Evolutionary conservation across 2,329 filamentous ascomycete species (phyloP), one percentile per base, ranked within the genome.

Genomic region (Stenocarpella maydis): DNA sequence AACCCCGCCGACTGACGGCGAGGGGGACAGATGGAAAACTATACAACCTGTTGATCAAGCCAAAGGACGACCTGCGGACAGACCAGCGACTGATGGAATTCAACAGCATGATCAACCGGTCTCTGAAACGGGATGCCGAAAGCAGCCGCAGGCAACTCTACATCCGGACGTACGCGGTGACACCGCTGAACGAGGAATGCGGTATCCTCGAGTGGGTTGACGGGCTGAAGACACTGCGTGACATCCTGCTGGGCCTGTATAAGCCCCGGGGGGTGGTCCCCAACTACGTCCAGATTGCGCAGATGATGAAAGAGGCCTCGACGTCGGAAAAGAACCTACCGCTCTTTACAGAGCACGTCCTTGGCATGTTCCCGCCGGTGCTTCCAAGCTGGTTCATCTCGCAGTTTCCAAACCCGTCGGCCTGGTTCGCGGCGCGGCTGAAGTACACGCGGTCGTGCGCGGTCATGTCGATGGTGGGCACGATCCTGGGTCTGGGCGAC

Each of bases 81-180:
- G 97, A 99, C 76, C 95, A 98, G 79, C 93, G 96, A 64, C 89
- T 99, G 24, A 99, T 99, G 95, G 97, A 99, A 78, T 99, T 99
- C 84, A 99, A 98, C 78, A 90, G 92, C 54, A 96, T 98, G 88
- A 98, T 99, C 83, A 99, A 99, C 78, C 88, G 96, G 70, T 94
- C 95, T 3, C 82, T 99, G 68, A 97, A 98, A 77, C 90, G 92
- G 71, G 95, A 98, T 76, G 91, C 95, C 2, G 95, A 98, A 77
- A 93, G 94, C 19, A 97, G 93, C 79, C 92, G 93, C 78, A 89
- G 96, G 19, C 92, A 96, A 73, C 86, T 99, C 67, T 97, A 97
- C 78, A 97, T 99, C 80, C 94, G 95, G 77, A 99, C 96, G 0
- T 99, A 99, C 75, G 94, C 94, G 8, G 97, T 99, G 15, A 97